Percentiles rank a stretch among this genome's conserved stretches.
These are phyloP conservation scores for Cichorium intybus DNA, from an alignment of 140 eudicot genomes.

Conservation along the genomic window DNA sequence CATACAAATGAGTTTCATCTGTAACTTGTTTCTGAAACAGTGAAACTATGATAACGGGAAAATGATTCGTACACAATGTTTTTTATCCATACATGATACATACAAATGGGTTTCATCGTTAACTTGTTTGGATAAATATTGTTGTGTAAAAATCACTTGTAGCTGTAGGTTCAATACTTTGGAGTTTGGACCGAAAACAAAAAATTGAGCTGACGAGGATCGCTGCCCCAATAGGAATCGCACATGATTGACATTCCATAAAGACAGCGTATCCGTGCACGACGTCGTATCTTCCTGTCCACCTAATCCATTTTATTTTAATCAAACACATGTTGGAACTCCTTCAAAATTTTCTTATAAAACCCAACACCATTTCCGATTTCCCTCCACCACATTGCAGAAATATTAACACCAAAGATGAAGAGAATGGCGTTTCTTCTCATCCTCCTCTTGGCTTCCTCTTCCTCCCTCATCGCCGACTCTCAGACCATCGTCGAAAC, in stretches of 20 bases:
- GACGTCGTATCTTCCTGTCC: not conserved
- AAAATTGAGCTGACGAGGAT: not conserved
- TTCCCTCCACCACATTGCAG: not conserved
- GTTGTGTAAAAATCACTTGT: too few species aligned
- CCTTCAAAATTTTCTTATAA: not conserved
- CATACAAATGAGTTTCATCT: not conserved
- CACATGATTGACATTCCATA: not conserved
- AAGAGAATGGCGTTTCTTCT: not conserved
- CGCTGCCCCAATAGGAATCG: not conserved
- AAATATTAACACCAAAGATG: not conserved
- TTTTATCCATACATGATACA: too few species aligned
- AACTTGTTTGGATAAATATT: not conserved
- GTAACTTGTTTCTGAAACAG: too few species aligned
- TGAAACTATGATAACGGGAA: too few species aligned
- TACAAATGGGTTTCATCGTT: not conserved
- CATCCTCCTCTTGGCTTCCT: slow-evolving; percentile 6
- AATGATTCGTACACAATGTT: too few species aligned
- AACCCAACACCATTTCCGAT: too few species aligned
- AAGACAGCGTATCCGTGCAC: not conserved
- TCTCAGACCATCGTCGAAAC: slow-evolving; percentile 14
- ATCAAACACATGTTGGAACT: not conserved
- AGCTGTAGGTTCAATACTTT: too few species aligned
- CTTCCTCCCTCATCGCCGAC: not conserved
- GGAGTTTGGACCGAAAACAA: not conserved
- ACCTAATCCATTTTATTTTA: not conserved